A percentile compares a stretch with the other conserved stretches of the same genome.
phyloP scores from a whole-genome alignment of 2,329 filamentous ascomycete genomes.

The Zymoseptoria tritici region DNA sequence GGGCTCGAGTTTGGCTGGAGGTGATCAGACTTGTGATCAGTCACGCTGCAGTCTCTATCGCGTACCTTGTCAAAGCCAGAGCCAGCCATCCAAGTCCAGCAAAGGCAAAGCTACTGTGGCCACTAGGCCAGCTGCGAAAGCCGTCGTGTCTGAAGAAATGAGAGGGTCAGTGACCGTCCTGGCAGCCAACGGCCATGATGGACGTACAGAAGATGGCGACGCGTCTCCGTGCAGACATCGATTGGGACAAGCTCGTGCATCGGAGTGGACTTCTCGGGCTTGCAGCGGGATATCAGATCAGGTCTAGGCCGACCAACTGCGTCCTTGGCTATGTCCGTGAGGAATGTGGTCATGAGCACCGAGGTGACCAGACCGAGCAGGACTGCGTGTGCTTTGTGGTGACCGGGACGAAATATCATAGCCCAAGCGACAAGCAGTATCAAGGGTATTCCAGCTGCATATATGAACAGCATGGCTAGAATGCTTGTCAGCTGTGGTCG shows the following conservation, averaged over 20 bases:
- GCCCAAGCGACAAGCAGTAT: slow-evolving; percentile 60
- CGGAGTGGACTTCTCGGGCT: slow-evolving; percentile 55
- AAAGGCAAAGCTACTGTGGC: slow-evolving; percentile 74
- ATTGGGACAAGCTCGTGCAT: slow-evolving; percentile 51
- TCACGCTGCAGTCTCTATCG: not conserved
- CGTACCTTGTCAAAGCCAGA: slow-evolving; percentile 38
- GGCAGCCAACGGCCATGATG: not conserved
- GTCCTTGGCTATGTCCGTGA: slow-evolving; percentile 90
- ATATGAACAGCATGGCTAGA: slow-evolving; percentile 66
- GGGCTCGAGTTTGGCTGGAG: slow-evolving; percentile 49
- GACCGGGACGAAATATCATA: slow-evolving; percentile 50
- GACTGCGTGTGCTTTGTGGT: slow-evolving; percentile 78
- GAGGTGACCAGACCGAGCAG: slow-evolving; percentile 70
- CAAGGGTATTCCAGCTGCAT: slow-evolving; percentile 67
- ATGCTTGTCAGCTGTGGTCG: not conserved
- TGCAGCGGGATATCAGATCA: slow-evolving; percentile 81
- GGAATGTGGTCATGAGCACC: slow-evolving; percentile 66
- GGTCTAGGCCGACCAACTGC: slow-evolving; percentile 75
- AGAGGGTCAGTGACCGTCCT: not conserved
- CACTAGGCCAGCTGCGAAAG: slow-evolving; percentile 75
- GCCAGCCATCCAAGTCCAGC: slow-evolving; percentile 68
- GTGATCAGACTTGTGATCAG: not conserved
- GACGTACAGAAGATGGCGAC: slow-evolving; percentile 52
- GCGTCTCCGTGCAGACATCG: slow-evolving; percentile 64
- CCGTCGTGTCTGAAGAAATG: slow-evolving; percentile 54